These are phyloP conservation scores for Venturia asperata DNA, from an alignment of 2,329 filamentous ascomycete species.

Conservation along the genomic window DNA sequence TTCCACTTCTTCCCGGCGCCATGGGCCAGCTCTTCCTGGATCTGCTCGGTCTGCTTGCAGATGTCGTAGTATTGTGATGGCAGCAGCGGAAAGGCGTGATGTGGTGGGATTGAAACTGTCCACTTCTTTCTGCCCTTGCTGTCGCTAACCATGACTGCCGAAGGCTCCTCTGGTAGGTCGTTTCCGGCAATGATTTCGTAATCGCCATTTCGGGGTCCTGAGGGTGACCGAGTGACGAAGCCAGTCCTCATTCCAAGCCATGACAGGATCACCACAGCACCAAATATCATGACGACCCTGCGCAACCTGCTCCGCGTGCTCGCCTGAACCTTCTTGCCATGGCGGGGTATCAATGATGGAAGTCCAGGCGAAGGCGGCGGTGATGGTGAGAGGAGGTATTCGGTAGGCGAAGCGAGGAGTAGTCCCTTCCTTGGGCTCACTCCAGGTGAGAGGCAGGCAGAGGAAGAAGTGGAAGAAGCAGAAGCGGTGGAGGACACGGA, in stretches of 20 bases:
- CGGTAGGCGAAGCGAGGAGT: conserved; percentile 4
- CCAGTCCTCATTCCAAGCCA: conserved; percentile 42
- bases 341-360: conserved; percentile 59
- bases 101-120: conserved; percentile 72
- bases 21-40: conserved; percentile 44
- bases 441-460: conserved; percentile 14
- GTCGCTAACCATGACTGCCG: conserved; percentile 64
- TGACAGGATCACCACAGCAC: conserved; percentile 44
- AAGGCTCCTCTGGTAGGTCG: conserved; percentile 62
- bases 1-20: conserved; percentile 31
- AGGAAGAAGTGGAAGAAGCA: conserved; percentile 14
- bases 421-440: conserved; percentile 16
- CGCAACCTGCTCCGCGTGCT: conserved; percentile 53
- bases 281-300: conserved; percentile 49
- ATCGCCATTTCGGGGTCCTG: conserved; percentile 36
- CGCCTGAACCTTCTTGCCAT: conserved; percentile 54
- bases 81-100: conserved; percentile 58
- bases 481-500: conserved; percentile 18
- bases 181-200: conserved; percentile 63
- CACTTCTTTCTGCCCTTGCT: conserved; percentile 52
- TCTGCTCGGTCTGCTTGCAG: conserved; percentile 58
- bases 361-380: conserved; percentile 64
- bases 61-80: conserved; percentile 62
- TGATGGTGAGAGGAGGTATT: conserved; percentile 29
- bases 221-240: conserved; percentile 25